phyloP scores from a whole-genome alignment of 331 rosid genomes.

The Quercus lobata region DNA sequence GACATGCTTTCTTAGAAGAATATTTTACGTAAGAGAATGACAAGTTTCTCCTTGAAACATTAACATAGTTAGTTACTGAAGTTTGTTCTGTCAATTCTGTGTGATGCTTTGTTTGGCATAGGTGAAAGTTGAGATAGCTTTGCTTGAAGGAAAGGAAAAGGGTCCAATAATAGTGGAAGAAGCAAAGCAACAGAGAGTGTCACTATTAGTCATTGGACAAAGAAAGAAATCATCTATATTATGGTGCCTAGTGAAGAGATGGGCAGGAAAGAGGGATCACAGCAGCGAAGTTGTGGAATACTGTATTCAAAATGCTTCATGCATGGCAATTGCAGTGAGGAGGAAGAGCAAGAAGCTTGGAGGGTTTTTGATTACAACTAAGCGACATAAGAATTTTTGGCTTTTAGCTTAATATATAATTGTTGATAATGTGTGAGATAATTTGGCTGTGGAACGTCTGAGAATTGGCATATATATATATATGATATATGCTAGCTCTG shows the following conservation, averaged over 20 bases:
- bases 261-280: constrained; percentile 25
- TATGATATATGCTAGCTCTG: background rate
- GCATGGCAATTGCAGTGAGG: constrained; percentile 86
- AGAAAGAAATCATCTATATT: constrained; percentile 49
- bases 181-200: constrained; percentile 62
- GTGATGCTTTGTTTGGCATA: constrained; percentile 3
- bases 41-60: background rate
- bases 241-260: constrained; percentile 42
- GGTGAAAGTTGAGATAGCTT: constrained; percentile 69
- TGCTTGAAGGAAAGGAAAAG: constrained; percentile 62
- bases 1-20: too few species aligned
- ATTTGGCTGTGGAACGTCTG: background rate
- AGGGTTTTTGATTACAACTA: constrained; percentile 90
- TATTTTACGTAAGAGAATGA: too few species aligned
- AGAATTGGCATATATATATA: background rate
- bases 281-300: constrained; percentile 41
- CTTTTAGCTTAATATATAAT: constrained; percentile 57
- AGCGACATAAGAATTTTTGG: constrained; percentile 89
- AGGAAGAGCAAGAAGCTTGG: constrained; percentile 73
- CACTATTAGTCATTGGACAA: constrained; percentile 81
- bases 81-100: background rate
- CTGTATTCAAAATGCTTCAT: constrained; percentile 72
- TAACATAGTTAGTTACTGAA: background rate
- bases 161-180: constrained; percentile 68
- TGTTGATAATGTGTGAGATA: background rate